phyloP scores from a whole-genome alignment of 2,329 filamentous ascomycete genomes.

The Hymenotorrendiella dingleyae region DNA sequence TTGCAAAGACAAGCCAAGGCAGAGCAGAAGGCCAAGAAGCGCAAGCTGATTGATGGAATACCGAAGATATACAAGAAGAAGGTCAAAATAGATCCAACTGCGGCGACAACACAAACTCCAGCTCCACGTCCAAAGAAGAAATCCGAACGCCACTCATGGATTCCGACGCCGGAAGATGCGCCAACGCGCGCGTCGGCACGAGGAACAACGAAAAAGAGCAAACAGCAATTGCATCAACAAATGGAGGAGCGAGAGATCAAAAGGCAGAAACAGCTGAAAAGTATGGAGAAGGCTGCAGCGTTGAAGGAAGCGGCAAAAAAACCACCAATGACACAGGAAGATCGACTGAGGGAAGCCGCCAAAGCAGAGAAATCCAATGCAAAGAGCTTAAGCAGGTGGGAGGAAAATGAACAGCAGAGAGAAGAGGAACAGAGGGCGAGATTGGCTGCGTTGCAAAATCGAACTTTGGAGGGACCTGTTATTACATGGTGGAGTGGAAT shows the following conservation, averaged over 20 bases:
- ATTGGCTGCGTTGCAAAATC: slow-evolving; percentile 80
- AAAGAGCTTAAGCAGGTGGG: slow-evolving; percentile 89
- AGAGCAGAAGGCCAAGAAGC: slow-evolving; percentile 66
- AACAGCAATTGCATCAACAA: slow-evolving; percentile 55
- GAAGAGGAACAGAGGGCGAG: slow-evolving; percentile 78
- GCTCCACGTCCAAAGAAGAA: slow-evolving; percentile 55
- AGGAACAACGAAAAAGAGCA: slow-evolving; percentile 55
- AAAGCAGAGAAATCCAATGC: slow-evolving; percentile 79
- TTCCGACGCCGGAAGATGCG: slow-evolving; percentile 56
- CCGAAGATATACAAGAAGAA: slow-evolving; percentile 68
- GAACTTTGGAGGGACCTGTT: slow-evolving; percentile 81
- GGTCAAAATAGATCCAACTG: slow-evolving; percentile 62
- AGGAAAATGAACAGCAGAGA: slow-evolving; percentile 83
- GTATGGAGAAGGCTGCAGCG: slow-evolving; percentile 55
- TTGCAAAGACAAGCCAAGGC: slow-evolving; percentile 70
- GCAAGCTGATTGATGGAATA: slow-evolving; percentile 72
- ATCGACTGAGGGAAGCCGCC: slow-evolving; percentile 77
- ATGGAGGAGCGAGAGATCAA: slow-evolving; percentile 68
- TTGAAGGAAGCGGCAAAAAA: slow-evolving; percentile 65
- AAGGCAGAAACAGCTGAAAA: slow-evolving; percentile 62
- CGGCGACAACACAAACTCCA: slow-evolving; percentile 33
- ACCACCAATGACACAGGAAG: slow-evolving; percentile 81
- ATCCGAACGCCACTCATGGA: slow-evolving; percentile 64
- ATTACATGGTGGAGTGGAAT: slow-evolving; percentile 93
- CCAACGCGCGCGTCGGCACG: slow-evolving; percentile 57